phyloP scores from a whole-genome alignment of 768 basidiomycete genomes.

The Asterophora lycoperdoides region DNA sequence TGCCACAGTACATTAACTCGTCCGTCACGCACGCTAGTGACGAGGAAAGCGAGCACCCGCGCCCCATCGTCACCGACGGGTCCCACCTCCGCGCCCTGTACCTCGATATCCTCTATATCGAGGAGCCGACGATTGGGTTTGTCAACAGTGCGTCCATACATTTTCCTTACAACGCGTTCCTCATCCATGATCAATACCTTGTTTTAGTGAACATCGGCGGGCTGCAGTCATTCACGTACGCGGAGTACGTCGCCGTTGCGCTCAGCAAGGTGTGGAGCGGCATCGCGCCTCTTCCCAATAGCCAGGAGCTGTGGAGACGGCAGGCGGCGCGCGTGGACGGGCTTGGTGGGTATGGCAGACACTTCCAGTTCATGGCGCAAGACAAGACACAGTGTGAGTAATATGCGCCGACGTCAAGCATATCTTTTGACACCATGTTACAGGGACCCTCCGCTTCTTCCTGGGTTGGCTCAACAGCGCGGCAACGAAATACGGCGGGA shows the following conservation, averaged over 20 bases:
- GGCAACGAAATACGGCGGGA: conserved; percentile 34
- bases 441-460: conserved; percentile 26
- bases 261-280: conserved; percentile 35
- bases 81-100: conserved; percentile 36
- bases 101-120: conserved; percentile 39
- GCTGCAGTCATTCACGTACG: conserved; percentile 36
- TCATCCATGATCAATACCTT: neutral
- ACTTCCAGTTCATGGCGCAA: conserved; percentile 32
- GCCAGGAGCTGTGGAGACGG: conserved; percentile 28
- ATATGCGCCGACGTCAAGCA: neutral
- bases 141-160: conserved; percentile 25
- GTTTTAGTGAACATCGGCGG: conserved; percentile 35
- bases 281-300: conserved; percentile 31
- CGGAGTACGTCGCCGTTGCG: conserved; percentile 33
- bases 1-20: conserved; percentile 32
- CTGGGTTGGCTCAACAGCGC: conserved; percentile 38
- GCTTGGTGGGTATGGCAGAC: conserved; percentile 32
- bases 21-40: conserved; percentile 3
- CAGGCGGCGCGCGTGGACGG: conserved; percentile 28
- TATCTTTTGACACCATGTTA: neutral
- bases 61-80: conserved; percentile 39
- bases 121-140: conserved; percentile 41
- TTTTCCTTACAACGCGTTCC: neutral
- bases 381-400: conserved; percentile 25
- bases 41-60: conserved; percentile 20